phyloP scores from a whole-genome alignment of 768 basidiomycete genomes.

The Boletellus emodensis region DNA sequence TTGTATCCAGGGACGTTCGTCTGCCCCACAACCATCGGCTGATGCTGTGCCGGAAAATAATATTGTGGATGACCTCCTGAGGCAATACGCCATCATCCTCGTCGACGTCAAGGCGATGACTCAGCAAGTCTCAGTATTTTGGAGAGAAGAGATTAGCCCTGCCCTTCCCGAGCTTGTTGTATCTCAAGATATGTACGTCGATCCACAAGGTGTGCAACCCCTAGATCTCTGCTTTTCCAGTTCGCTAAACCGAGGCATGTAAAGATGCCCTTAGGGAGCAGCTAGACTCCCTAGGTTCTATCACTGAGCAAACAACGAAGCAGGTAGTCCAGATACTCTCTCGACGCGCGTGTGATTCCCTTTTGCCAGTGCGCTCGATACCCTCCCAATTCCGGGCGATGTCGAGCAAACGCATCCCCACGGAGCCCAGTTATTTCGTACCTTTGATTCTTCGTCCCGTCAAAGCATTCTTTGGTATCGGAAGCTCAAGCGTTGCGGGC shows the following conservation, averaged over 20 bases:
- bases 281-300: slow-evolving; percentile 43
- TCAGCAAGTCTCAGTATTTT: slow-evolving; percentile 50
- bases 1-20: slow-evolving; percentile 39
- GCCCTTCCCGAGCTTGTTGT: slow-evolving; percentile 50
- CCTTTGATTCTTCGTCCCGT: slow-evolving; percentile 76
- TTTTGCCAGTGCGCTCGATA: slow-evolving; percentile 81
- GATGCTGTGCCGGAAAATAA: slow-evolving; percentile 53
- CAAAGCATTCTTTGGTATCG: slow-evolving; percentile 65
- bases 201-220: slow-evolving; percentile 48
- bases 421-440: slow-evolving; percentile 85
- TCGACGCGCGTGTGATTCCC: slow-evolving; percentile 78
- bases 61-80: slow-evolving; percentile 63
- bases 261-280: slow-evolving; percentile 56
- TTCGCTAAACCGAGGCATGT: not conserved
- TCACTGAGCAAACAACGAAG: slow-evolving; percentile 55
- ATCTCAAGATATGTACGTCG: slow-evolving; percentile 29
- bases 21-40: slow-evolving; percentile 47
- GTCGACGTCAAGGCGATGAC: slow-evolving; percentile 63
- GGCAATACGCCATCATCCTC: slow-evolving; percentile 63
- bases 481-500: slow-evolving; percentile 57
- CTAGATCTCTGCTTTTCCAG: not conserved
- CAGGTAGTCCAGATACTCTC: slow-evolving; percentile 71
- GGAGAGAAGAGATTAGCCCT: slow-evolving; percentile 62
- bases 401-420: slow-evolving; percentile 66
- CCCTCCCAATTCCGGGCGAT: slow-evolving; percentile 88